Base-by-base conservation (phyloP, 164 flowering plant species). In the Vitis vinifera region DNA sequence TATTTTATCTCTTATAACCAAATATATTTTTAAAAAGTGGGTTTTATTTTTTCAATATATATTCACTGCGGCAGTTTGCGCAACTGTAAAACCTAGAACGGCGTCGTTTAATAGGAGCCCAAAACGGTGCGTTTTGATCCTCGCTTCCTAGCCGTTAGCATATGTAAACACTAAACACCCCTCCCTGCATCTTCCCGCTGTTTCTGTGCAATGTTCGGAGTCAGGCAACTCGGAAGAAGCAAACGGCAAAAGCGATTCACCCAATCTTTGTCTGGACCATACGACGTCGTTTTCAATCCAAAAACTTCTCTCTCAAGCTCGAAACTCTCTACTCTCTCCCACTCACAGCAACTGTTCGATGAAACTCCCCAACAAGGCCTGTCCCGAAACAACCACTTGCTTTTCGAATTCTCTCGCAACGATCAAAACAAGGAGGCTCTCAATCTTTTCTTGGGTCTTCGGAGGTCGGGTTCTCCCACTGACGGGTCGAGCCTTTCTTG, bases 401-500 rank as follows among this genome's bases (percentile, higher is more conserved):
- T 89, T 23, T 88, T 89, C 27, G 85, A 83, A 13, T 74, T 65
- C 51, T 77, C 91, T 50, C 87, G 87, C 30, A 68, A 69, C 50
- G 80, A 77, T 66, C 74, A 62, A 15, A 79, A 84, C 79, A 61
- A 16, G 1, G 87, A 88, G 74, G 91, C 90, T 29, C 51, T 90
- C 12, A 71, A 75, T 55, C 68, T 80, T 61, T 93, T 87, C 72
- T 16, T 72, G 69, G 77, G 76, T 31, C 77, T 82, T 51, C 84
- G 53, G 13, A 70, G 78, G 2, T 79, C 71, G 4, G 84, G 86
- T 62, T 70, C 74, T 14, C 58, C 68, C 3, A 29, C 78, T n/a
- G 81, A 87, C 65, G 84, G 82, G 75, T 80, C 77, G 47, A 81
- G 80, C 13, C 74, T 91, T 44, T 91, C 97, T 8, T 86, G 85